Base-by-base conservation (phyloP, 257 asterid species). In the Przewalskia tangutica region DNA sequence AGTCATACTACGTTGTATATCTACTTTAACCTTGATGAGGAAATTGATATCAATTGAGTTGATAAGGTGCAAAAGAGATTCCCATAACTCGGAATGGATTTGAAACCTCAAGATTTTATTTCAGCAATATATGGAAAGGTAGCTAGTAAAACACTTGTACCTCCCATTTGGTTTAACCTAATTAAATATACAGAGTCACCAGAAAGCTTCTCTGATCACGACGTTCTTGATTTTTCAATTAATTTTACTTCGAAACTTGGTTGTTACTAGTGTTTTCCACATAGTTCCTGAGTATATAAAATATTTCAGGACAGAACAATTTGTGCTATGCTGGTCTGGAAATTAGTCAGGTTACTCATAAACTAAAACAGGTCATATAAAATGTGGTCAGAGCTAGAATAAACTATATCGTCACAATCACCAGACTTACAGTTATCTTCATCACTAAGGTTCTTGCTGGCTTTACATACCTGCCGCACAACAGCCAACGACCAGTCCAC, bases 401-500 rank as follows among this genome's bases (percentile, higher is more conserved):
- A 50, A 66, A 66, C 13, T 14, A 16, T 66, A 16, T 66, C 50
- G 1, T 18, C 38, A 18, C 20, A 60, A 60, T 60, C 66, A 60
- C 48, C 76, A 67, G 53, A 38, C 34, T 40, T 46, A 48, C 42
- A 73, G 42, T 73, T 20, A 48, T 73, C 60, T 73, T 48, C 59
- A 12, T 73, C 60, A 46, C 12, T 20, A 20, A 71, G 79, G 44
- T 73, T 48, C 8, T 73, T 48, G 58, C 14, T 38, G 27, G 13
- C 36, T 62, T 8, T 62, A 4, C 38, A 48, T 83, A 95, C 98
- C 98, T 81, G 95, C 98, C 80, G 98, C 98, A 85, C 98, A 93
- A 63, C 95, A 95, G 42, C 98, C 97, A 17, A 92, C 79, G 16
- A 92, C 79, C 64, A 95, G 98, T 56, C 98, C 98, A 27, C 89